Base-by-base conservation (phyloP, 2,329 filamentous ascomycete genomes). In the Clonostachys rhizophaga region DNA sequence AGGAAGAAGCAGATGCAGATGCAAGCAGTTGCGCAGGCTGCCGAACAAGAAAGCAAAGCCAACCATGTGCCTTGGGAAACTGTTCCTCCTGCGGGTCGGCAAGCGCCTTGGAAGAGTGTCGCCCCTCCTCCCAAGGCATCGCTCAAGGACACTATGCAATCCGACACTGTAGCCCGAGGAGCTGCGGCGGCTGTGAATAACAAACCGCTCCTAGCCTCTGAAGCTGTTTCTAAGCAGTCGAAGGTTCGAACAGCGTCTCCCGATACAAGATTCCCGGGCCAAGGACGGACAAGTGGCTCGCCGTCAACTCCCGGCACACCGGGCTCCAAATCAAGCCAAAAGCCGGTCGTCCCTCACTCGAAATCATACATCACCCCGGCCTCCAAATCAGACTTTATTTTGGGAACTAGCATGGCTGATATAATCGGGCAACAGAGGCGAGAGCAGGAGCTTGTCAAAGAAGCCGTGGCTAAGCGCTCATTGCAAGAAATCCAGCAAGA, bases 401-500 rank as follows among this genome's bases (percentile, higher is more conserved):
- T 86, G 5, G 86, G 89, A 4, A 70, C 91, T 12, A 91, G 86
- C 34, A 86, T 99, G 70, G 81, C 84, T 14, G 90, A 96, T 54
- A 99, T 99, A 48, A 86, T 97, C 13, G 84, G 84, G 8, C 84
- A 95, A 59, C 91, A 99, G 66, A 83, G 86, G 62, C 82, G 82
- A 9, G 91, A 96, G 62, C 94, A 95, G 60, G 83, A 90, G 48
- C 79, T 82, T 16, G 84, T 95, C 50, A 86, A 83, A 46, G 91
- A 96, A 61, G 89, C 91, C 1, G 84, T 84, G 11, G 89, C 91
- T 3, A 96, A 95, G 68, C 81, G 92, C 47, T 94, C 89, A 52
- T 70, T 99, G 33, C 85, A 95, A 59, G 94, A 97, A 52, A 99
- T 99, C 49, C 94, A 99, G 63, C 84, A 94, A 54, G 94, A 99